A percentile compares a stretch with the other conserved stretches of the same genome.
Conservation (phyloP, 192 early-diverging fungal species). For the Rhizophagus sp. region DNA sequence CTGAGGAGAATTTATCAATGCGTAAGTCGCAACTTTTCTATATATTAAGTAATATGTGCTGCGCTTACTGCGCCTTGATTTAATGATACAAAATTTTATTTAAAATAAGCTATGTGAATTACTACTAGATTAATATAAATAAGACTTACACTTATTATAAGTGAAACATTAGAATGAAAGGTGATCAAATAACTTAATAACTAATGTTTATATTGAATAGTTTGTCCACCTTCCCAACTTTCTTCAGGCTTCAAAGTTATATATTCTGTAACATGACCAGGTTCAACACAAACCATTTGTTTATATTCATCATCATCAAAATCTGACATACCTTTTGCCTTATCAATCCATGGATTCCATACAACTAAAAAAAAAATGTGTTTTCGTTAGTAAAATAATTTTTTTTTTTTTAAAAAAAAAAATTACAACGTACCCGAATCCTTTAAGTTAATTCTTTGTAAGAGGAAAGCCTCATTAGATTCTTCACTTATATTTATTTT, state of each 20-base stretch:
- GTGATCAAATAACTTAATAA: too few species aligned
- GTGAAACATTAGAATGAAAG: too few species aligned
- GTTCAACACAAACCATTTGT: conserved; percentile 91
- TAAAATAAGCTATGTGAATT: too few species aligned
- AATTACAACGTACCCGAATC: conserved; percentile 38
- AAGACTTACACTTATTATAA: too few species aligned
- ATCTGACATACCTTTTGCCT: conserved; percentile 86
- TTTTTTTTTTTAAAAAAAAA: conserved; percentile 17
- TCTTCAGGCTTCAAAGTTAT: conserved; percentile 67
- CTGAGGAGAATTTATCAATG: too few species aligned
- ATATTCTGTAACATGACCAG: conserved; percentile 67
- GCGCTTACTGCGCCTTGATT: too few species aligned
- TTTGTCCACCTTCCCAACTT: conserved; percentile 74
- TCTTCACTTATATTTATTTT: conserved; percentile 36
- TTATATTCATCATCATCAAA: conserved; percentile 86
- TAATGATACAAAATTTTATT: too few species aligned
- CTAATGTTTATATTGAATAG: conserved; percentile 12
- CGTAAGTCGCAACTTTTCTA: too few species aligned
- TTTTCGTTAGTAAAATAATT: conserved; percentile 28
- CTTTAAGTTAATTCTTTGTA: conserved; percentile 37
- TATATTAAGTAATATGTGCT: too few species aligned
- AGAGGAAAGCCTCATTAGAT: conserved; percentile 22
- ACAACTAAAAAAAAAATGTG: conserved; percentile 64
- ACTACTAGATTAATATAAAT: too few species aligned
- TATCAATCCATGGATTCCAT: conserved; percentile 97